A percentile compares a stretch with the other conserved stretches of the same genome.
Evolutionary conservation across 306 rosid genomes (phyloP).

Genomic region (Nissolia schottii): DNA sequence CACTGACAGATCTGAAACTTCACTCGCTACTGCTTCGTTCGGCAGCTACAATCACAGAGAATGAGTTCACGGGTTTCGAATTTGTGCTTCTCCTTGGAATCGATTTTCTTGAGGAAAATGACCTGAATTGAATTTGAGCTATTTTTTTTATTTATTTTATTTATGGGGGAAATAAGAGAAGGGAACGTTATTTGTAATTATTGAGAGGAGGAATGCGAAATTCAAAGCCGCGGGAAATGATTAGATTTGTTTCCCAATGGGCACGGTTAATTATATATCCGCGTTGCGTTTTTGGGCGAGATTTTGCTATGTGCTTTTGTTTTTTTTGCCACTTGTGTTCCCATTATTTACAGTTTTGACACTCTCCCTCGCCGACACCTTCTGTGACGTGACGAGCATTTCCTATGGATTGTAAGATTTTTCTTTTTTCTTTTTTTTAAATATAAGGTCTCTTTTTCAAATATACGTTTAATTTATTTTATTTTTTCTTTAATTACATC

Average conservation of each 20-base stretch:
- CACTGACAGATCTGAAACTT: slow-evolving; percentile 25
- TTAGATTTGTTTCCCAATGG: too few species aligned
- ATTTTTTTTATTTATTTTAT: neutral
- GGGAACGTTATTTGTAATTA: neutral
- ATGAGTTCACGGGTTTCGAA: slow-evolving; percentile 20
- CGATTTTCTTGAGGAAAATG: neutral
- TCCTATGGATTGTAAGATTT: neutral
- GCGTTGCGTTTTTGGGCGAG: neutral
- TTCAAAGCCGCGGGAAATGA: slow-evolving; percentile 59
- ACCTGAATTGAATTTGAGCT: neutral
- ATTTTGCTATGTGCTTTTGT: neutral
- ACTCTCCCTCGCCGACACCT: slow-evolving; percentile 44
- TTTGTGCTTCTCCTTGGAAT: neutral
- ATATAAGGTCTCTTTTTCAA: neutral
- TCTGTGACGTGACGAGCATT: neutral
- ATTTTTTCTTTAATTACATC: too few species aligned
- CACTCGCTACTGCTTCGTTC: neutral
- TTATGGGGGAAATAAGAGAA: neutral
- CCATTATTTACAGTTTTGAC: slow-evolving; percentile 27
- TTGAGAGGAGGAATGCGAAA: slow-evolving; percentile 35
- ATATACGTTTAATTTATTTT: too few species aligned
- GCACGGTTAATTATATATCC: neutral
- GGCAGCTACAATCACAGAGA: neutral
- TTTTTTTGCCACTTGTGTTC: neutral
- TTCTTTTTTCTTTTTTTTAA: neutral